Base-by-base conservation (phyloP, 1,284 basidiomycete species). In the Papiliotrema nemorosa region DNA sequence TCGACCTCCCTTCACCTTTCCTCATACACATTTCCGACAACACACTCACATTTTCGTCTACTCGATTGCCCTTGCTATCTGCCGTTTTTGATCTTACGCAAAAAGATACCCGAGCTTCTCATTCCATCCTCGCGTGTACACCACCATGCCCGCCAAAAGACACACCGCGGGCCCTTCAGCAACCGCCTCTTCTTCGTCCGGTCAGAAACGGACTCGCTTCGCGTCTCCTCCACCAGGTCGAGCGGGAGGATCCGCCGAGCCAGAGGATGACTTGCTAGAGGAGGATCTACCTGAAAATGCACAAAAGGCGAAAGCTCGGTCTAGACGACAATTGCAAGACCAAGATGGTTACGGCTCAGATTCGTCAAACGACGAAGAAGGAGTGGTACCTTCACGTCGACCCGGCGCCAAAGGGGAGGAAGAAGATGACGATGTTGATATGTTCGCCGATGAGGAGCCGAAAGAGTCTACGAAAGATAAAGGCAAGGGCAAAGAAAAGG, bases 271-370 rank as follows among this genome's bases (percentile, higher is more conserved):
- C 26, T 59, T 64, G 37, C 66, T 73, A 44, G 69, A 74, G 40
- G 68, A 68, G 33, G 72, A 75, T 54, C 53, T 75, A 20, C 67
- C 60, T 2, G 57, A 69, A 50, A 51, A 62, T 20, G 62, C 50
- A 20, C 56, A 60, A n/a, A 36, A 43, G 14, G 57, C 58, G 3
- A 83, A 36, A 82, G 87, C 65, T 77, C 88, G 67, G 81, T 85
- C 47, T 81, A 83, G 73, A 81, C 85, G 49, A 78, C 82, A 60
- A 6, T 82, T 93, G 50, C 86, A 85, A 66, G 73, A 78, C 48
- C 86, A 81, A 24, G 89, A 90, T 47, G 93, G 92, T 3, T 97
- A 96, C 70, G 91, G 91, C 5, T 91, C 89, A 1, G 93, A 97
- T 72, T 93, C 90, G 1, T 91, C 84, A 47, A 88, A 91, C 64